Evolutionary conservation across 176 grass and related monocot species (phyloP).

Genomic region (Dactylis glomerata): DNA sequence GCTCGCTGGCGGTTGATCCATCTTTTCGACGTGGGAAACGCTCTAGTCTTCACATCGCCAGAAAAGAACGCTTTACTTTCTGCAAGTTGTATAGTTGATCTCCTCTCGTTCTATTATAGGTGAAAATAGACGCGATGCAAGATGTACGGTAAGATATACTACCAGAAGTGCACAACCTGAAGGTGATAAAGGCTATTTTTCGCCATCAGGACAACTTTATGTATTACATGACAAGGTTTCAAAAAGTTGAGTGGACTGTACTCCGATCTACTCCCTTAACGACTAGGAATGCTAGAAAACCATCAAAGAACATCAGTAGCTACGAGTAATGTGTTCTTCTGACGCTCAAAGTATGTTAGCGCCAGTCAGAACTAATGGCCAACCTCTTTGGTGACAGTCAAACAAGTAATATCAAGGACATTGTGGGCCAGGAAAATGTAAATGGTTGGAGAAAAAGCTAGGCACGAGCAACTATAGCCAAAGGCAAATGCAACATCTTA

Average conservation of each 20-base stretch:
- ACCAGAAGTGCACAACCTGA: not conserved
- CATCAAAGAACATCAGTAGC: slow-evolving; percentile 1
- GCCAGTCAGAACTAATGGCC: not conserved
- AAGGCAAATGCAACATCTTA: slow-evolving; percentile 12
- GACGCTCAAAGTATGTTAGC: no score
- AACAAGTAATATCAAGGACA: not conserved
- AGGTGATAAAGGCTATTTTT: not conserved
- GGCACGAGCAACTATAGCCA: not conserved
- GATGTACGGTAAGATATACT: not conserved
- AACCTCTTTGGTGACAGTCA: not conserved
- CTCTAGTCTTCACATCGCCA: not conserved
- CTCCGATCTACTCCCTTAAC: not conserved
- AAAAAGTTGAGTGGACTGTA: not conserved
- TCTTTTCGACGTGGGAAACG: not conserved
- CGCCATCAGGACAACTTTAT: not conserved
- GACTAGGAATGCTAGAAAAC: not conserved
- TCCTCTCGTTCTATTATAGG: not conserved
- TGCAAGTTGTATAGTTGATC: no score
- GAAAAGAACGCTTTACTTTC: not conserved
- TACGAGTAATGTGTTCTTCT: not conserved
- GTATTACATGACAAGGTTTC: slow-evolving; percentile 1
- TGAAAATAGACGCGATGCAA: not conserved
- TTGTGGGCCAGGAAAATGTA: no score
- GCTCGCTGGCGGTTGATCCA: not conserved
- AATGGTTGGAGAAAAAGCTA: not conserved